Base-by-base conservation (phyloP, 768 basidiomycete genomes). In the Suillus occidentalis region DNA sequence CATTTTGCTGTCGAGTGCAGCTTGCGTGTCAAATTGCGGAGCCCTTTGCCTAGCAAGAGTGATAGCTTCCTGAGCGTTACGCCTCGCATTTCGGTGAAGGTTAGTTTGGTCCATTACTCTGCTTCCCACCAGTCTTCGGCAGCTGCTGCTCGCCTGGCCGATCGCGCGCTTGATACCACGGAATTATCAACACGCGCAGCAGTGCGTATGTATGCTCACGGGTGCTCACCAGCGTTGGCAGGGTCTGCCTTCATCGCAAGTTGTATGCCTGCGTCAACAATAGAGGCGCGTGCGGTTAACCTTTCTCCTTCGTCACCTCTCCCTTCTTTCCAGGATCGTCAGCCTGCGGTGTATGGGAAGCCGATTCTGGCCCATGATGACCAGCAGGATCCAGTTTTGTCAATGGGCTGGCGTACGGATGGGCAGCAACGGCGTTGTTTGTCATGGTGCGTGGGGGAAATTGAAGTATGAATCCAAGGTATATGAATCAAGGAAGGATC, bases 231-330 rank as follows among this genome's bases (percentile, higher is more conserved):
- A 97, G 69, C 96, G 87, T 71, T 95, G 91, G 76, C 96, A 97
- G 18, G n/a, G n/a, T n/a, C n/a, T n/a, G n/a, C n/a, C n/a, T n/a
- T n/a, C n/a, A n/a, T n/a, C n/a, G n/a, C n/a, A 94, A 9, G 91
- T 92, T 91, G 94, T 92, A 85, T 92, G 92, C 82, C 92, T 94
- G 66, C 93, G 82, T 73, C 94, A 84, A 78, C 95, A 97, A 76
- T 96, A 97, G 50, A 97, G 80, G 74, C 95, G 97, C 7, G 95
- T 95, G 79, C 95, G 94, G 75, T 94, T 94, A 64, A 94, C 92
- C 75, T 95, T 95, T 63, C 92, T 80, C 67, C 93, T 91, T 92
- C 13, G 86, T 72, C 34, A 71, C 67, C 65, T 81, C 80, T 71
- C 77, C 79, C 76, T 80, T 83, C 73, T 77, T 80, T 47, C 66